Conservation (phyloP, 2,329 filamentous ascomycete genomes). For the Lojkania enalia region DNA sequence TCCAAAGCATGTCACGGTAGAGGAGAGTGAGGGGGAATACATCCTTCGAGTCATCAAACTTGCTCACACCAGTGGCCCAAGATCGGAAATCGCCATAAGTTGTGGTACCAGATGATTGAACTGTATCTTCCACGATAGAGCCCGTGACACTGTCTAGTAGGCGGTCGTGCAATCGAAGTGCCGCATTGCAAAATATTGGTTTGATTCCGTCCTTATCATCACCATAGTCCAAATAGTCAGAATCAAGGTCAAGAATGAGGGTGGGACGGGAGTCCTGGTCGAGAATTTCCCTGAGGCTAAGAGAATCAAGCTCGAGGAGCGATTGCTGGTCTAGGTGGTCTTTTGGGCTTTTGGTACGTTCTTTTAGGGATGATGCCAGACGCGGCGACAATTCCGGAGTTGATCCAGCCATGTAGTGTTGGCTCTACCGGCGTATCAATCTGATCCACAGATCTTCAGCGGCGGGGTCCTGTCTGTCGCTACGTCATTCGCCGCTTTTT, state of each 20-base stretch:
- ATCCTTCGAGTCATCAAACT: slow-evolving; percentile 51
- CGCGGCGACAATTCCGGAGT: no score
- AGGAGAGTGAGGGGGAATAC: slow-evolving; percentile 50
- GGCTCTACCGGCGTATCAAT: no score
- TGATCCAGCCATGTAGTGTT: no score
- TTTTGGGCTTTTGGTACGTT: slow-evolving; percentile 4
- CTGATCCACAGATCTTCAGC: no score
- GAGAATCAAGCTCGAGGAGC: slow-evolving; percentile 25
- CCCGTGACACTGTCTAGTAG: slow-evolving; percentile 32
- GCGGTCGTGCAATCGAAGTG: slow-evolving; percentile 31
- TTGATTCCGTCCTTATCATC: slow-evolving; percentile 17
- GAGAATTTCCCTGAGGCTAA: slow-evolving; percentile 33
- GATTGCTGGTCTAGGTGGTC: slow-evolving; percentile 19
- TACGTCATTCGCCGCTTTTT: no score
- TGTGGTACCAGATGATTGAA: slow-evolving; percentile 6
- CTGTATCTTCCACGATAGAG: background rate
- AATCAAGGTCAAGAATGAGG: slow-evolving; percentile 37
- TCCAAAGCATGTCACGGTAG: slow-evolving; percentile 35
- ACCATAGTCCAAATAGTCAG: slow-evolving; percentile 24
- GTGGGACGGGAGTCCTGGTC: slow-evolving; percentile 38
- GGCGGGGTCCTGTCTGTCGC: no score
- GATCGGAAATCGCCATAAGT: slow-evolving; percentile 44
- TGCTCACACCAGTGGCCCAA: slow-evolving; percentile 50
- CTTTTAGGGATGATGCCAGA: no score
- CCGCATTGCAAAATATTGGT: slow-evolving; percentile 38